Base-by-base conservation (phyloP, 139 green algal species). In the Picochlorum sp. region DNA sequence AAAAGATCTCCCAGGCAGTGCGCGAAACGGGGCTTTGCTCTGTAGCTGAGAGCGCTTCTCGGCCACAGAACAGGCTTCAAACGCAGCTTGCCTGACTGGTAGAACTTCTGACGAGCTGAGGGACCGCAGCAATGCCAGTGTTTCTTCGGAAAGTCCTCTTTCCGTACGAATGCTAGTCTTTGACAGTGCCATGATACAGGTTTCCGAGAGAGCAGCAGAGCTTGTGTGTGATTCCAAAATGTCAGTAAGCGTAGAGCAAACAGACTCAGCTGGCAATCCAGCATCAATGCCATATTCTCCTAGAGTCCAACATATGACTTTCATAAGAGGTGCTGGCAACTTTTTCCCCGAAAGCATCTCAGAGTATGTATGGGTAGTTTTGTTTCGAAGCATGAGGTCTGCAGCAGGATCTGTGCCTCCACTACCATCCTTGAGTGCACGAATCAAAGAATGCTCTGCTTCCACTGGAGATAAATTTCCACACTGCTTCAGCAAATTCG, bases 351-450 rank as follows among this genome's bases (percentile, higher is more conserved):
- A 37, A 45, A 92, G 59, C 61, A 94, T 68, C 7, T 70, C 67
- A 32, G 90, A 64, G 69, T 92, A 91, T 10, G 62, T 57, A 30
- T 74, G 47, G 44, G 84, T 81, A 8, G 80, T 86, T 15, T 69
- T 70, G 0, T 41, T 47, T 5, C 80, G 59, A 70, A 85, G 70
- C 52, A 79, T 66, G 44, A 54, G 23, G 56, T 85, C 62, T 3
- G 73, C 60, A 15, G 45, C 59, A 41, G 75, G 66, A 32, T 85
- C 75, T 24, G 66, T 68, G 47, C 76, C 68, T n/a, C 70, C 70
- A 10, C 58, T 71, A n/a, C 85, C 92, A 77, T 97, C 90, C 2
- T 86, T 87, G 49, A 98, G 89, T 21, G 96, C 79, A 2, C 79
- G 74, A 70, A 90, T 87, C 45, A 98, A 73, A 61, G 83, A 83